These are phyloP conservation scores for Cadophora sp. DNA, from an alignment of 2,329 filamentous ascomycete species.

Conservation along the genomic window DNA sequence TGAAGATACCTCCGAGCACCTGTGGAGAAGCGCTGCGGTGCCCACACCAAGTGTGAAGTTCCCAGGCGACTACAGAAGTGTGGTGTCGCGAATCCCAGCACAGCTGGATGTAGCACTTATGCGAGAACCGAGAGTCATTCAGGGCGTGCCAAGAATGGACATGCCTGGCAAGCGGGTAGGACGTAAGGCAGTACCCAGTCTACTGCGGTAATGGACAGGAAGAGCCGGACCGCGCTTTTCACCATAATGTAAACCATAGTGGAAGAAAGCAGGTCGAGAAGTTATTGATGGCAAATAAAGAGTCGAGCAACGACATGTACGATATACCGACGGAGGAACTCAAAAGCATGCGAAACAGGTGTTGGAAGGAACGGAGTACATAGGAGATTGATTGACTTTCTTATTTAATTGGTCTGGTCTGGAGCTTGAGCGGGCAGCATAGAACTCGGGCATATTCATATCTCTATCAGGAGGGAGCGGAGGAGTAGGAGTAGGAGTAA, in stretches of 20 bases:
- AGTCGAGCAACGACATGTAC: constrained; percentile 6
- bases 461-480: neutral
- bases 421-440: constrained; percentile 2
- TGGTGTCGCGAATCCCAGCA: constrained; percentile 73
- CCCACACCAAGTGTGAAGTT: constrained; percentile 67
- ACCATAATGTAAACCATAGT: constrained; percentile 21
- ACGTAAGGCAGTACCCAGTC: constrained; percentile 45
- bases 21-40: constrained; percentile 75
- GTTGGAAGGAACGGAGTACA: constrained; percentile 18
- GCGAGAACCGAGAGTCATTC: constrained; percentile 89
- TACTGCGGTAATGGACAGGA: constrained; percentile 31
- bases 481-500: constrained; percentile 1
- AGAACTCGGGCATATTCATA: constrained; percentile 3
- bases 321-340: constrained; percentile 7
- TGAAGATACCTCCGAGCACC: constrained; percentile 75
- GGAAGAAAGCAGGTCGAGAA: neutral
- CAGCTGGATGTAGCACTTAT: constrained; percentile 86
- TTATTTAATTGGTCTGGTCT: neutral
- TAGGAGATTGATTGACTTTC: constrained; percentile 3
- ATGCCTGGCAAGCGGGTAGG: constrained; percentile 43
- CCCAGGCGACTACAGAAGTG: constrained; percentile 65
- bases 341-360: constrained; percentile 15
- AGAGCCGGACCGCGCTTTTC: no score
- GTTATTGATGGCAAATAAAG: neutral
- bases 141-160: constrained; percentile 75